Conservation (phyloP, 495 filamentous ascomycete genomes). For the Xylaria venustula region DNA sequence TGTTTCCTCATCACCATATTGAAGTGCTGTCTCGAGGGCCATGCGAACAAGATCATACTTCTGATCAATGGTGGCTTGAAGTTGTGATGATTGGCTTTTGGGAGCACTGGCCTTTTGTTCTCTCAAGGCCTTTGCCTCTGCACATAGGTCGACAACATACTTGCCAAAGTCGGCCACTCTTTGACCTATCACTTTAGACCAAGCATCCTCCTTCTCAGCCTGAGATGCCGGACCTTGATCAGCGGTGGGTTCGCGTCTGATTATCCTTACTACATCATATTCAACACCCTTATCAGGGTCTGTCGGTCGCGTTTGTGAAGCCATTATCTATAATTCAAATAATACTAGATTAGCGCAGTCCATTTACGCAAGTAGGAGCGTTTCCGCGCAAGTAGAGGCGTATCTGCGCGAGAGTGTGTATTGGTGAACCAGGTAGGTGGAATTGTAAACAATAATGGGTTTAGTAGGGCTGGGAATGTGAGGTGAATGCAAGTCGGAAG, state of each 20-base stretch:
- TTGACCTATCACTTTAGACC: slow-evolving; percentile 63
- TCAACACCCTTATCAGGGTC: slow-evolving; percentile 54
- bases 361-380: slow-evolving; percentile 32
- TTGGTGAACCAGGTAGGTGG: background rate
- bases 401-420: background rate
- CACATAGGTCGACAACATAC: slow-evolving; percentile 51
- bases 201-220: slow-evolving; percentile 34
- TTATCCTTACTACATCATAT: slow-evolving; percentile 63
- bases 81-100: slow-evolving; percentile 12
- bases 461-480: too few relatives aligned
- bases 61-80: slow-evolving; percentile 49
- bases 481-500: background rate
- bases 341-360: slow-evolving; percentile 45
- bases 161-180: slow-evolving; percentile 52
- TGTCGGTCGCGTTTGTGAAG: slow-evolving; percentile 11
- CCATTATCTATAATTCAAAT: slow-evolving; percentile 45
- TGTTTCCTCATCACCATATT: slow-evolving; percentile 62
- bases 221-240: slow-evolving; percentile 18
- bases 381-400: too few relatives aligned
- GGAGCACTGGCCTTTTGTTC: slow-evolving; percentile 25
- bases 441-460: background rate
- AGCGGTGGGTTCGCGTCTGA: slow-evolving; percentile 60
- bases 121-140: slow-evolving; percentile 57
- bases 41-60: slow-evolving; percentile 59
- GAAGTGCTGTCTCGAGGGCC: slow-evolving; percentile 58